These are phyloP conservation scores for Aspergillus ostianus DNA, from an alignment of 495 filamentous ascomycete species.

Conservation along the genomic window DNA sequence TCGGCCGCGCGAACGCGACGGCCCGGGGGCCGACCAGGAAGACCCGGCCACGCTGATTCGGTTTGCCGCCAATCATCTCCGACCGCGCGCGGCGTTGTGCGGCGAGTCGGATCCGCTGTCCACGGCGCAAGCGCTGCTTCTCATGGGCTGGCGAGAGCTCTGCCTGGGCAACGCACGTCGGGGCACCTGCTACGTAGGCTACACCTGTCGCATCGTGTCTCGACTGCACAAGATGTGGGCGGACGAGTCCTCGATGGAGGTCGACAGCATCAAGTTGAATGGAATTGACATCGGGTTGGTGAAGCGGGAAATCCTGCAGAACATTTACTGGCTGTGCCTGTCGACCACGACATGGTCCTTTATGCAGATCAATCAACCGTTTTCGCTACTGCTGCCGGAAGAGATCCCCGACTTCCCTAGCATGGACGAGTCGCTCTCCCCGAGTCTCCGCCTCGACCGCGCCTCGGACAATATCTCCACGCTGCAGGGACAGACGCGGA, in stretches of 20 bases:
- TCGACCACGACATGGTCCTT: slow-evolving; percentile 3
- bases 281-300: slow-evolving; percentile 5
- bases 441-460: slow-evolving; percentile 1
- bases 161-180: slow-evolving; percentile 8
- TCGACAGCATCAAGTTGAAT: slow-evolving; percentile 4
- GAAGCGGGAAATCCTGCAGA: slow-evolving; percentile 7
- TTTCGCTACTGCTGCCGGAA: slow-evolving; percentile 1
- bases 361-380: slow-evolving; percentile 11
- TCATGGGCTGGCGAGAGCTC: slow-evolving; percentile 6
- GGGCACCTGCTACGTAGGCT: slow-evolving; percentile 5
- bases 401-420: slow-evolving; percentile 2
- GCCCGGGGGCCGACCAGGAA: neutral
- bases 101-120: neutral
- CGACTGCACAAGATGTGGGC: neutral
- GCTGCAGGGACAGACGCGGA: neutral
- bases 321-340: slow-evolving; percentile 8
- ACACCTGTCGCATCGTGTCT: slow-evolving; percentile 1
- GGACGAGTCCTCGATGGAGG: neutral
- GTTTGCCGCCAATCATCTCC: slow-evolving; percentile 1
- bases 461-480: slow-evolving; percentile 8
- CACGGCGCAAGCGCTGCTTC: slow-evolving; percentile 1
- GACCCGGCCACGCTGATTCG: neutral
- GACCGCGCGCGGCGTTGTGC: neutral
- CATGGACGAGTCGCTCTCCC: slow-evolving; percentile 1
- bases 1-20: neutral